Evolutionary conservation across 176 grass and related monocot genomes (phyloP), one percentile per base, ranked within the genome.

Genomic region (Aegilops longissima): DNA sequence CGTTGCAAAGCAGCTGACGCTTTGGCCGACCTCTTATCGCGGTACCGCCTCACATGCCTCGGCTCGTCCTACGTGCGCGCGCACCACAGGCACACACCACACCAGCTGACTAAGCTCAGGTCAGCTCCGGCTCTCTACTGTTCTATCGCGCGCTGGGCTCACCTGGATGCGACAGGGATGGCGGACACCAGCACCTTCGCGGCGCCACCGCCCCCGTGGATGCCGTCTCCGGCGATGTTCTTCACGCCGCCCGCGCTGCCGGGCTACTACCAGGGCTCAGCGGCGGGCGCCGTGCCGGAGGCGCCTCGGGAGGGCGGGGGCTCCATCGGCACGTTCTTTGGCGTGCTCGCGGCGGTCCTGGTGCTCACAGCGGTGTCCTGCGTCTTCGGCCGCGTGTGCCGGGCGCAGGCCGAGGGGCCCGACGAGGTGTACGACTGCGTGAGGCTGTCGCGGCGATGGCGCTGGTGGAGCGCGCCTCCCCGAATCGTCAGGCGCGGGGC

Each of bases 351-450:
- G 12, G 92, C 86, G 38, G 84, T 98, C 25, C 12, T 96, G 70
- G 77, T 96, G 59, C 79, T 99, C 82, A 94, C 92, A 5, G 8
- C 87, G 62, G 52, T 99, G 79, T 94, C 97, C 21, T 99, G 97
- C 86, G 23, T 99, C 73, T 82, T 93, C 81, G 97, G 94, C 10
- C 82, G 88, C 58, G 88, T 90, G 34, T 98, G 92, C 84, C 66
- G 90, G 40, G 40, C 2, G 36, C 63, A 84, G 12, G 88, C 80
- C 61, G 89, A 84, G 67, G 93, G 89, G 4, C 86, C 96, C 10
- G 93, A 98, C 38, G 88, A 94, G 58, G 39, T 36, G 14, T 95
- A 95, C 83, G 91, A 98, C 68, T 98, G 93, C 87, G 64, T 69
- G 25, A 71, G 27, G 80, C 86, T 87, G 67, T 86, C 79, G 13